Conservation (phyloP, 768 basidiomycete species). For the Mycena chlorophos region DNA sequence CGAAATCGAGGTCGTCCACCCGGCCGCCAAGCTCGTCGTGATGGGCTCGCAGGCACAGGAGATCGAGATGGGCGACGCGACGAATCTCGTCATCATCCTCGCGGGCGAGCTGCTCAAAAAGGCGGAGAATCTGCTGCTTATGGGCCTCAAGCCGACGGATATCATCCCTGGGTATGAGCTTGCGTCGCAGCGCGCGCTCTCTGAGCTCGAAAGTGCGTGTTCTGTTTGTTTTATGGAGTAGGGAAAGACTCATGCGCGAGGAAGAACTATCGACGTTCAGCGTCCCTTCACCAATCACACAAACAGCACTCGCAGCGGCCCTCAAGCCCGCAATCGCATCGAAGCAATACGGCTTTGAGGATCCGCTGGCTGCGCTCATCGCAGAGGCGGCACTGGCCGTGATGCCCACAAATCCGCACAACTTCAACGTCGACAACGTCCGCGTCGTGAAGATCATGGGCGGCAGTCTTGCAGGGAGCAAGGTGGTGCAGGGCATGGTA, state of each 20-base stretch:
- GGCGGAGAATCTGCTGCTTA: constrained; percentile 86
- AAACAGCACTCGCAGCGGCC: constrained; percentile 66
- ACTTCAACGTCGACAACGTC: constrained; percentile 98
- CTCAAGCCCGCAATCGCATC: constrained; percentile 92
- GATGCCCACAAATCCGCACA: constrained; percentile 84
- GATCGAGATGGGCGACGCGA: constrained; percentile 97
- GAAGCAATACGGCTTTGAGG: constrained; percentile 96
- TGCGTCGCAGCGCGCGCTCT: constrained; percentile 77
- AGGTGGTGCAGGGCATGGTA: constrained; percentile 96
- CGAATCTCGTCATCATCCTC: constrained; percentile 92
- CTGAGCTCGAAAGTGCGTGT: constrained; percentile 86
- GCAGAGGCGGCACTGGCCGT: constrained; percentile 91
- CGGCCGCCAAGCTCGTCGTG: constrained; percentile 97
- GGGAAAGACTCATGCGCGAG: not conserved
- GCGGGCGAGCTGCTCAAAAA: constrained; percentile 94
- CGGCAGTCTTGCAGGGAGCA: constrained; percentile 79
- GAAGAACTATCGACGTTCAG: constrained; percentile 69
- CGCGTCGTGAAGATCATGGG: constrained; percentile 99
- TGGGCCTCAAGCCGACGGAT: constrained; percentile 98
- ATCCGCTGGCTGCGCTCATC: constrained; percentile 75
- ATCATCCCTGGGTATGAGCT: constrained; percentile 94
- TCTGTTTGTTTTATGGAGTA: not conserved
- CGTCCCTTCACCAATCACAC: constrained; percentile 72
- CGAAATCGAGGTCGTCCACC: constrained; percentile 98
- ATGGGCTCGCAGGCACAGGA: constrained; percentile 99